phyloP scores from a whole-genome alignment of 2,329 filamentous ascomycete species.

The Escovopsis sp. region DNA sequence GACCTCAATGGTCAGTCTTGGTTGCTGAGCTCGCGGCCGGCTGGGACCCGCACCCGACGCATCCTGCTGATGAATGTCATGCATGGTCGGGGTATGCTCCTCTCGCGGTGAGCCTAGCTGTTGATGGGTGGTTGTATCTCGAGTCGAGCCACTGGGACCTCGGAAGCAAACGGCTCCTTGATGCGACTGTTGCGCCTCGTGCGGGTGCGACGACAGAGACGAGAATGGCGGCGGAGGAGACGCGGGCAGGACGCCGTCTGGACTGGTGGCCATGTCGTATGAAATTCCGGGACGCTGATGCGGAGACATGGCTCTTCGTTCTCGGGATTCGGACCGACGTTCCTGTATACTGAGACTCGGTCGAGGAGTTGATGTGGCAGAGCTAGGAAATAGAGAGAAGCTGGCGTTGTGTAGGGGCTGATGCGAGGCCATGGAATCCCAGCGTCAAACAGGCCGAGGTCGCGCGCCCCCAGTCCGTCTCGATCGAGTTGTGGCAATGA shows the following conservation, averaged over 20 bases:
- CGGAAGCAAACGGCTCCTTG: conserved; percentile 16
- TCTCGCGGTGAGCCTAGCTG: neutral
- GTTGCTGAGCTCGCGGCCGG: conserved; percentile 19
- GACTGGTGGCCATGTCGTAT: conserved; percentile 3
- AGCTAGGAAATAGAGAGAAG: conserved; percentile 43
- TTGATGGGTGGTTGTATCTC: conserved; percentile 1
- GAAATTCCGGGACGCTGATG: conserved; percentile 17
- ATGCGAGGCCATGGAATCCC: conserved; percentile 25
- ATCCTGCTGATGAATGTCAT: conserved; percentile 5
- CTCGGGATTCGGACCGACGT: conserved; percentile 22
- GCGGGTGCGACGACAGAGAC: conserved; percentile 14
- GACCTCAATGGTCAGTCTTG: conserved; percentile 25
- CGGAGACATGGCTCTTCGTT: conserved; percentile 21
- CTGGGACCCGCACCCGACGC: neutral
- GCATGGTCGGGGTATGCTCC: conserved; percentile 4
- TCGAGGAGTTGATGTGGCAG: conserved; percentile 21
- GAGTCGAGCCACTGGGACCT: too few species aligned
- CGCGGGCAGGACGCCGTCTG: conserved; percentile 5
- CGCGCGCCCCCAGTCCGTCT: too few species aligned
- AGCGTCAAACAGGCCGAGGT: neutral
- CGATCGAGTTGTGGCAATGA: too few species aligned
- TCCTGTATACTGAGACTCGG: conserved; percentile 21
- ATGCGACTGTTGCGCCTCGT: conserved; percentile 18
- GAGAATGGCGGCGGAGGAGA: conserved; percentile 9
- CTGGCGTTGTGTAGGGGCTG: conserved; percentile 25